Evolutionary conservation across 2,329 filamentous ascomycete species (phyloP).

Genomic region (Talaromyces sp.): DNA sequence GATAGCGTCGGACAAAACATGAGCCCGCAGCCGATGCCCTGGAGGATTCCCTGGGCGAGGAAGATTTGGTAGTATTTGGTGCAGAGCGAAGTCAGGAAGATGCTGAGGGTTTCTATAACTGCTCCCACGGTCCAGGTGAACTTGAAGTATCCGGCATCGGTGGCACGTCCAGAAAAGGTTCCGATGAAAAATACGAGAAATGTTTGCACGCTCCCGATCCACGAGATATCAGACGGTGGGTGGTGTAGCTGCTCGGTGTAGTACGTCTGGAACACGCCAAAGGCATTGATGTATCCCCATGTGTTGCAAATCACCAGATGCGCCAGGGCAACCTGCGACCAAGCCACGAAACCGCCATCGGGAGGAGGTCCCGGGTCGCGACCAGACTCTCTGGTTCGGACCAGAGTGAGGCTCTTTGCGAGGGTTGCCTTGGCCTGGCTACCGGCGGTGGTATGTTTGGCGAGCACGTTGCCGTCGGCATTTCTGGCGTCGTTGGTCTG

Average conservation of each 20-base stretch:
- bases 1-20: constrained; percentile 36
- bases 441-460: neutral
- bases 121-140: constrained; percentile 21
- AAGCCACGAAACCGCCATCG: constrained; percentile 25
- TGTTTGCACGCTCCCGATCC: constrained; percentile 43
- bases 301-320: constrained; percentile 25
- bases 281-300: constrained; percentile 24
- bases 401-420: constrained; percentile 3
- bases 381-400: constrained; percentile 9
- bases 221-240: constrained; percentile 35
- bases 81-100: constrained; percentile 42
- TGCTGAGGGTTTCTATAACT: constrained; percentile 34
- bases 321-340: constrained; percentile 24
- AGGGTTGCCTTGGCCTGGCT: neutral
- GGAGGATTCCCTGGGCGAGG: constrained; percentile 39
- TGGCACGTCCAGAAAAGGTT: constrained; percentile 35
- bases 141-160: constrained; percentile 38
- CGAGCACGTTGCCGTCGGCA: neutral
- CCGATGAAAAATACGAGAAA: constrained; percentile 42
- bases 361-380: constrained; percentile 16
- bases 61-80: constrained; percentile 45
- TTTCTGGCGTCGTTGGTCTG: neutral
- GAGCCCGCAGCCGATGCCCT: constrained; percentile 38
- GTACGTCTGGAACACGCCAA: constrained; percentile 42
- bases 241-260: constrained; percentile 29